Conservation (phyloP, 148 eudicot species). For the Dianthus caryophyllus region DNA sequence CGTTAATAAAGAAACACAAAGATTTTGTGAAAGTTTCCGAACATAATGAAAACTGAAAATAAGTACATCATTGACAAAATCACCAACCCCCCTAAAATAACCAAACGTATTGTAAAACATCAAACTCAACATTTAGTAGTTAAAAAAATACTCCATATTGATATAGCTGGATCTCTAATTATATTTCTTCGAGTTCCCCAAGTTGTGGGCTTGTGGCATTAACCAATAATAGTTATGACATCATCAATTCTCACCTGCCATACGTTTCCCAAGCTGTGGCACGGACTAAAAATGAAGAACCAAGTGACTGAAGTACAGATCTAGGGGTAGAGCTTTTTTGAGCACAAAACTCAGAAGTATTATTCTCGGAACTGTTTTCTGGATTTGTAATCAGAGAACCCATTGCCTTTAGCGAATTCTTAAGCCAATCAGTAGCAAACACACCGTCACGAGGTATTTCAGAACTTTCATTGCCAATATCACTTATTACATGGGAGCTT, state of each 20-base stretch:
- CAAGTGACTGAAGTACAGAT: slow-evolving; percentile 60
- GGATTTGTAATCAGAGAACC: slow-evolving; percentile 42
- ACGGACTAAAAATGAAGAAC: slow-evolving; percentile 76
- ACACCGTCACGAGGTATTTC: slow-evolving; percentile 60
- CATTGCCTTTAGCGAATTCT: slow-evolving; percentile 51
- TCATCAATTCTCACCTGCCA: slow-evolving; percentile 60
- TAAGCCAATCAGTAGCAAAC: slow-evolving; percentile 78
- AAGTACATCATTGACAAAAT: not conserved
- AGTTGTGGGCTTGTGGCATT: no score
- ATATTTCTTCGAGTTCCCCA: no score
- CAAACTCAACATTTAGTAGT: no score
- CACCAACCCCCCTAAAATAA: not conserved
- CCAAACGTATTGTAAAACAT: not conserved
- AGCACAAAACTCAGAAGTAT: slow-evolving; percentile 52
- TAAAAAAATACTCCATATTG: no score
- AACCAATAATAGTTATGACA: not conserved
- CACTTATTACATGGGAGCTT: slow-evolving; percentile 66
- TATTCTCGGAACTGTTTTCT: slow-evolving; percentile 43
- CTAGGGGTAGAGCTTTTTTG: slow-evolving; percentile 74
- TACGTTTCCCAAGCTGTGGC: slow-evolving; percentile 88
- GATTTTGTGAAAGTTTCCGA: not conserved
- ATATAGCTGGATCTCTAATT: no score
- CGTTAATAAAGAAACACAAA: not conserved
- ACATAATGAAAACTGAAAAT: not conserved
- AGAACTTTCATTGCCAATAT: slow-evolving; percentile 53